phyloP scores from a whole-genome alignment of 2,329 filamentous ascomycete species.

The Shiraia sp. region DNA sequence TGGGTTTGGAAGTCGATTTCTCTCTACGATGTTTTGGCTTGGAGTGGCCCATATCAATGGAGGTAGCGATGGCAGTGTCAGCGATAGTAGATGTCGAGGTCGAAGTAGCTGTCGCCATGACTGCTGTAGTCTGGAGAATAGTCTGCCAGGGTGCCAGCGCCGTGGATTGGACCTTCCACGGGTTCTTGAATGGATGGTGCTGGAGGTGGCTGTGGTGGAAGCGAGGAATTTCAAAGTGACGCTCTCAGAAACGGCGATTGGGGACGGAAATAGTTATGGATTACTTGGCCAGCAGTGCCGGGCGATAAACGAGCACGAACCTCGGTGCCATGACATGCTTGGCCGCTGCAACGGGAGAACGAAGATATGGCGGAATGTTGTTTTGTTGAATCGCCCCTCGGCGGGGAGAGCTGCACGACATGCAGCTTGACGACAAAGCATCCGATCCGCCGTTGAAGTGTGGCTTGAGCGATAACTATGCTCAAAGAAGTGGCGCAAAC shows the following conservation, averaged over 20 bases:
- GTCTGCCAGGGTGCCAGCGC: conserved; percentile 5
- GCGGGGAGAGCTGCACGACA: conserved; percentile 17
- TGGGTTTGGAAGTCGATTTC: background rate
- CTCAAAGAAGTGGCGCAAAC: too few relatives aligned
- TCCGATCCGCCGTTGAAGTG: too few relatives aligned
- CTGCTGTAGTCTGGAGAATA: background rate
- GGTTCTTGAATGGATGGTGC: background rate
- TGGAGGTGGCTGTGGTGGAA: background rate
- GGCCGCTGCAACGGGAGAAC: conserved; percentile 9
- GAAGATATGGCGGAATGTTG: conserved; percentile 11
- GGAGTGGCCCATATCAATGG: conserved; percentile 23
- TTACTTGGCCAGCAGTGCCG: conserved; percentile 19
- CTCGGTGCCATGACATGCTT: conserved; percentile 14
- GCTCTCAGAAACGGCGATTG: conserved; percentile 15
- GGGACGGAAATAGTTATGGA: conserved; percentile 23
- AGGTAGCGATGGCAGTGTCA: conserved; percentile 9
- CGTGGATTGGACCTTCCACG: conserved; percentile 8
- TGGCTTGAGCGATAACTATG: too few relatives aligned
- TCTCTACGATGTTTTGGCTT: conserved; percentile 27
- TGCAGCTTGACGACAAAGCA: conserved; percentile 9
- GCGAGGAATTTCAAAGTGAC: conserved; percentile 11
- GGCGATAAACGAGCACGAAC: conserved; percentile 7
- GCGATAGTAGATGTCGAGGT: conserved; percentile 22
- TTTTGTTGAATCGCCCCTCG: conserved; percentile 24
- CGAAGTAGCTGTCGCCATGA: conserved; percentile 40